Evolutionary conservation across 495 filamentous ascomycete genomes (phyloP), one percentile per base, ranked within the genome.

Genomic region (Bryoglossum gracile): DNA sequence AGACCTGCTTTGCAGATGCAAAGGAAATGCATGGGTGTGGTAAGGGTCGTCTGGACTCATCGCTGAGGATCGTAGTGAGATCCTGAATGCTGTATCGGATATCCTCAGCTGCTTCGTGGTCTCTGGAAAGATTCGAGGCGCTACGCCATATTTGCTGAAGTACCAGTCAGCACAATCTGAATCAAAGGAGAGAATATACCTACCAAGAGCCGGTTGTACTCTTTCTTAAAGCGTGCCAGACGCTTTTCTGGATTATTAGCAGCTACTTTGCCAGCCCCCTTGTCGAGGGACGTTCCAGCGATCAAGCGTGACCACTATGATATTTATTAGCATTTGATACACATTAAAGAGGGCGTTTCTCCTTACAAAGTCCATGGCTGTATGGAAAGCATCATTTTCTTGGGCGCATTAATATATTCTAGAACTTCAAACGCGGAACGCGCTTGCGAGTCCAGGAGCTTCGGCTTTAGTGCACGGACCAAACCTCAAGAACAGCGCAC

Each of bases 1-100:
- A 97, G 38, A 96, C 81, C 61, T 91, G 87, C 24, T 88, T 85
- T 28, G 80, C 80, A 18, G 88, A 78, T 35, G 86, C 84, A 65
- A 87, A 94, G 55, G 80, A 69, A 36, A 95, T 82, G 66, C 90
- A 99, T 3, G 87, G 83, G 64, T 96, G 89, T 28, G 89, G 89
- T 26, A 84, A 76, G 8, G 88, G 84, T 21, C 86, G 82, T 55
- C 89, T 86, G 43, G 84, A 83, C 66, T 99, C 92, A 65, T 95
- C 89, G 63, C 79, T 82, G 36, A 97, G 76, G 51, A 95, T 78
- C 43, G 78, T 76, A 50, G 84, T 89, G 10, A 97, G 73, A 49
- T 77, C 71, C 58, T 81, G 72, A 36, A 76, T 68, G 50, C 68
- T 68, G 41, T 69, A 65, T 56, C 75, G 73, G 54, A 79, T 63